Conservation (phyloP, 306 rosid species). For the Ceratonia siliqua region DNA sequence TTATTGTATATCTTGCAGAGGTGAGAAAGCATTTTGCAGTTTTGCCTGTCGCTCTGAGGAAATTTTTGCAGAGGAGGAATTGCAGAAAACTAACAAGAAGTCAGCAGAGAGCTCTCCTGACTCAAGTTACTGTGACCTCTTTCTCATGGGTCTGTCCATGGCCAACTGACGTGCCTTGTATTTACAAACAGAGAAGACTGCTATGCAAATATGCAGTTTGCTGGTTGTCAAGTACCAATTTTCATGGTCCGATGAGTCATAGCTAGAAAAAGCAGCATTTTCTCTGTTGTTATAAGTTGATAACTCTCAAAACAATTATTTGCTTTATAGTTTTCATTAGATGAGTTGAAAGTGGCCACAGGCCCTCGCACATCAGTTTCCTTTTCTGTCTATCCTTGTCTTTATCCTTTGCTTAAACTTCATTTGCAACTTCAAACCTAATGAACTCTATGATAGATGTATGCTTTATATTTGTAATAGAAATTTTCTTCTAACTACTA, state of each 20-base stretch:
- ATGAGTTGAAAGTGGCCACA: conserved; percentile 62
- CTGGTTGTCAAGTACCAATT: conserved; percentile 37
- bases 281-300: conserved; percentile 10
- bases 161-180: conserved; percentile 36
- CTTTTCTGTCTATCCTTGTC: conserved; percentile 17
- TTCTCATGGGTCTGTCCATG: conserved; percentile 54
- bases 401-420: conserved; percentile 28
- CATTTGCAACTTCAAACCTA: conserved; percentile 27
- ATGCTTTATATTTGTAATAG: background rate
- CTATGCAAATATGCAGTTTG: conserved; percentile 35
- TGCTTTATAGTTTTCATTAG: conserved; percentile 37
- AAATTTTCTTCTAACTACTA: background rate
- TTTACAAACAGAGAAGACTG: conserved; percentile 47
- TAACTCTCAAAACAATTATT: conserved; percentile 22
- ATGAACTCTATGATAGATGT: conserved; percentile 26
- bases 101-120: conserved; percentile 53
- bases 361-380: conserved; percentile 57
- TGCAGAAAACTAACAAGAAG: conserved; percentile 40
- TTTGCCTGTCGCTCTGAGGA: conserved; percentile 51
- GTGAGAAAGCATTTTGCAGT: conserved; percentile 73
- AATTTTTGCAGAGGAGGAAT: conserved; percentile 49
- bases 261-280: conserved; percentile 25
- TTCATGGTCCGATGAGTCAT: conserved; percentile 41
- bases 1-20: conserved; percentile 42
- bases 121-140: conserved; percentile 69